phyloP scores from a whole-genome alignment of 495 filamentous ascomycete genomes.

The Aspergillus homomorphus region DNA sequence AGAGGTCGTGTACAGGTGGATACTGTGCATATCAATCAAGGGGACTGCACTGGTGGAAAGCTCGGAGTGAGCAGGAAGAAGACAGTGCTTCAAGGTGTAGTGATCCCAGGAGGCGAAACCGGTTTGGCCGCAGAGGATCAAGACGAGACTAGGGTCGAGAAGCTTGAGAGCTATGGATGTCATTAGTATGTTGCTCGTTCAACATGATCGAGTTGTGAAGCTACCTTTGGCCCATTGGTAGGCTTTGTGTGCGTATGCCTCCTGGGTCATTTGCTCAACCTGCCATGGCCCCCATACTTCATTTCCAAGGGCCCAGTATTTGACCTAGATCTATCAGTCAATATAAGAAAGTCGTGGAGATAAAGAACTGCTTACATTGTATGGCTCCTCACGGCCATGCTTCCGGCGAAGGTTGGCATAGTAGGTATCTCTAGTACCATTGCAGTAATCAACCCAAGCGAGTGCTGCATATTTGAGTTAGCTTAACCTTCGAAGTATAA shows the following conservation, averaged over 20 bases:
- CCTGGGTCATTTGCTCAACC: slow-evolving; percentile 69
- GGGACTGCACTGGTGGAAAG: slow-evolving; percentile 49
- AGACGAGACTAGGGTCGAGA: slow-evolving; percentile 60
- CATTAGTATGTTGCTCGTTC: slow-evolving; percentile 6
- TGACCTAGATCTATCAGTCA: slow-evolving; percentile 39
- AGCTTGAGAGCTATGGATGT: slow-evolving; percentile 58
- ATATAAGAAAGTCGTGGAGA: neutral
- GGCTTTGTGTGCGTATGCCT: slow-evolving; percentile 72
- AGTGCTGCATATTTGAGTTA: slow-evolving; percentile 41
- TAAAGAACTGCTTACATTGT: slow-evolving; percentile 48
- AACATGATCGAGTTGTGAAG: neutral
- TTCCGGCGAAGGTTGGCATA: slow-evolving; percentile 73
- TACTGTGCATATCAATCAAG: slow-evolving; percentile 67
- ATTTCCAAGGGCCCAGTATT: slow-evolving; percentile 69
- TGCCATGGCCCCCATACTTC: slow-evolving; percentile 80
- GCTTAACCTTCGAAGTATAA: neutral
- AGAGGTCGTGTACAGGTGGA: slow-evolving; percentile 68
- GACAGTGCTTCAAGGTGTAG: slow-evolving; percentile 65
- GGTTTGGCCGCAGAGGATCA: slow-evolving; percentile 71
- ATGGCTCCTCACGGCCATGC: slow-evolving; percentile 69
- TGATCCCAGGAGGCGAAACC: slow-evolving; percentile 69
- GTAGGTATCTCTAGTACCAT: slow-evolving; percentile 66
- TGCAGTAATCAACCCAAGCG: slow-evolving; percentile 81
- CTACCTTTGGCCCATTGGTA: slow-evolving; percentile 72
- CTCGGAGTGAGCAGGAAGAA: slow-evolving; percentile 37